Conservation (phyloP, 768 basidiomycete genomes). For the Gloeopeniophorella convolvens region DNA sequence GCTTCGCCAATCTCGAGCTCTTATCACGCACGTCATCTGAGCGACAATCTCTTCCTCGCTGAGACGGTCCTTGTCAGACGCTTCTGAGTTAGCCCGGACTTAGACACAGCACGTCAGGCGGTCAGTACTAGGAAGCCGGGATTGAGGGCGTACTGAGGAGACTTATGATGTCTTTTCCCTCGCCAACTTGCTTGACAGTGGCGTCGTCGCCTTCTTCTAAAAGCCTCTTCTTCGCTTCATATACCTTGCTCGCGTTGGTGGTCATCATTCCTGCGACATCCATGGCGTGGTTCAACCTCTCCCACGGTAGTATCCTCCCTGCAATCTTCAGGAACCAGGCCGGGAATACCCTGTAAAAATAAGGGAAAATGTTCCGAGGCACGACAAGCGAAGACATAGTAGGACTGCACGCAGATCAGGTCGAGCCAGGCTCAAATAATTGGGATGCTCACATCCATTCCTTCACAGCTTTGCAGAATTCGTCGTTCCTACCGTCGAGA, state of each 20-base stretch:
- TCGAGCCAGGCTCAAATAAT: not conserved
- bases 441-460: conserved; percentile 15
- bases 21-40: conserved; percentile 28
- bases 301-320: conserved; percentile 30
- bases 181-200: conserved; percentile 26
- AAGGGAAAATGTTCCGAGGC: conserved; percentile 17
- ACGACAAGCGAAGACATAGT: conserved; percentile 5
- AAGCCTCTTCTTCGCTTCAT: conserved; percentile 32
- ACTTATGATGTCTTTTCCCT: conserved; percentile 41
- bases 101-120: not conserved
- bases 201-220: conserved; percentile 29
- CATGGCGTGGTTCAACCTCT: conserved; percentile 27
- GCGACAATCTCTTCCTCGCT: conserved; percentile 34
- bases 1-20: not conserved
- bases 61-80: conserved; percentile 22
- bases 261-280: conserved; percentile 34
- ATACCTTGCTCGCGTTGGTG: conserved; percentile 31
- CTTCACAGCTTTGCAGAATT: conserved; percentile 25
- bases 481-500: conserved; percentile 6
- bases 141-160: conserved; percentile 33
- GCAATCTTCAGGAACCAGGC: conserved; percentile 30
- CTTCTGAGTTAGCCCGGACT: conserved; percentile 39
- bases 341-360: conserved; percentile 15
- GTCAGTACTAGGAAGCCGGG: not conserved
- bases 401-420: conserved; percentile 9